phyloP scores from a whole-genome alignment of 2,329 filamentous ascomycete species.

The Ilyonectria mors-panacis region DNA sequence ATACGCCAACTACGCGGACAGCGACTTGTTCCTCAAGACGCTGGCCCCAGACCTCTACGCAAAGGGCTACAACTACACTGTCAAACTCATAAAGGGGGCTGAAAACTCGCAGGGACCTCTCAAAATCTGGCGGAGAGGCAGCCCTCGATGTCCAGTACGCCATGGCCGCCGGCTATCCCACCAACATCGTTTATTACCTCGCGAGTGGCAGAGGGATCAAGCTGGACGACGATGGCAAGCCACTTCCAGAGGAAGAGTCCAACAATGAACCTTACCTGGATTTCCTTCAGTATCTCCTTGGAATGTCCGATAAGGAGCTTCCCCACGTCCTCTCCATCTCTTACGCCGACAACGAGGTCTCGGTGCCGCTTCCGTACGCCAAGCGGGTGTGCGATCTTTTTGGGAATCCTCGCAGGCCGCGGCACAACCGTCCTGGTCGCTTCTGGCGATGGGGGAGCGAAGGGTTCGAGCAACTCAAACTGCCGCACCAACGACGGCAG shows the following conservation, averaged over 20 bases:
- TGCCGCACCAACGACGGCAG: conserved; percentile 74
- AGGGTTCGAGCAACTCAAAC: conserved; percentile 61
- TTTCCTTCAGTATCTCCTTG: conserved; percentile 66
- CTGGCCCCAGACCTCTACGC: conserved; percentile 55
- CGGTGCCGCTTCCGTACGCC: conserved; percentile 67
- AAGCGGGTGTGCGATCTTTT: conserved; percentile 67
- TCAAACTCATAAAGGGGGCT: conserved; percentile 60
- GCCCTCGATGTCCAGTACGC: conserved; percentile 65
- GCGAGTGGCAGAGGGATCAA: conserved; percentile 61
- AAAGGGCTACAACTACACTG: conserved; percentile 57
- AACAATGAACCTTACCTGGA: conserved; percentile 72
- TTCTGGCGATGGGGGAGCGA: conserved; percentile 66
- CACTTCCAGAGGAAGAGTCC: conserved; percentile 47
- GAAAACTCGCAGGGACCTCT: conserved; percentile 58
- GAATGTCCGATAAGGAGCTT: conserved; percentile 58
- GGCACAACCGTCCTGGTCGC: conserved; percentile 67
- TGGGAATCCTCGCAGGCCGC: conserved; percentile 67
- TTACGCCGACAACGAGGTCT: conserved; percentile 72
- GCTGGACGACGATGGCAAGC: conserved; percentile 56
- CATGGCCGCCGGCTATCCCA: conserved; percentile 61
- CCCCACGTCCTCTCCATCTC: conserved; percentile 72
- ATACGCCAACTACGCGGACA: conserved; percentile 61
- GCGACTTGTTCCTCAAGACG: conserved; percentile 55
- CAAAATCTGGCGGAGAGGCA: conserved; percentile 60
- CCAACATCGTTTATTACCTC: conserved; percentile 61